phyloP scores from a whole-genome alignment of 805 yeast species.

The Kurtzmaniella cleridarum region DNA sequence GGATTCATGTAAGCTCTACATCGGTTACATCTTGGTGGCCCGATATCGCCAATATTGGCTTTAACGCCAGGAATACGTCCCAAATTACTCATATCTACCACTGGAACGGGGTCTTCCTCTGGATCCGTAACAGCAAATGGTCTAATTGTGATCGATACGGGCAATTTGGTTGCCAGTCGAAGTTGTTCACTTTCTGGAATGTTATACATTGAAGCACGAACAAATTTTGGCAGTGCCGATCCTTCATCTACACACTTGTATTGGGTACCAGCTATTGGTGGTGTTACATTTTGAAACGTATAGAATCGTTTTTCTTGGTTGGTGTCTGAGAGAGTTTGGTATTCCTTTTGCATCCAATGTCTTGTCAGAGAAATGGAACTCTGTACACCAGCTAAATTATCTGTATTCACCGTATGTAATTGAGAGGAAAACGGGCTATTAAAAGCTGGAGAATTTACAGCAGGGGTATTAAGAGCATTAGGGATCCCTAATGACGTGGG shows the following conservation, averaged over 20 bases:
- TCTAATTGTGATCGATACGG: constrained; percentile 72
- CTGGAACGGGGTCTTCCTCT: constrained; percentile 57
- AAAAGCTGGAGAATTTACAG: too few species aligned
- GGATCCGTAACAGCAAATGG: constrained; percentile 71
- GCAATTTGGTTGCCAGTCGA: constrained; percentile 65
- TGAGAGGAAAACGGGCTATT: too few species aligned
- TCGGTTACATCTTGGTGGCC: constrained; percentile 86
- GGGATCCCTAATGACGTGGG: too few species aligned
- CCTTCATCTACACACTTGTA: constrained; percentile 77
- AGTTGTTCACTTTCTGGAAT: constrained; percentile 72
- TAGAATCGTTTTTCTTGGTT: constrained; percentile 36
- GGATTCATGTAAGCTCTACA: constrained; percentile 92
- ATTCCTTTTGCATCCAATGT: constrained; percentile 18
- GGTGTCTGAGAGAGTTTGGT: constrained; percentile 7
- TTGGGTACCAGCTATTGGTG: constrained; percentile 78
- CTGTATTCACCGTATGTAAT: too few species aligned
- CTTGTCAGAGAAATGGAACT: constrained; percentile 10
- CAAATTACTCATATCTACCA: constrained; percentile 50
- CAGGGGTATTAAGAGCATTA: too few species aligned
- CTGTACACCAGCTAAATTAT: too few species aligned
- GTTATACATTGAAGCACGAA: constrained; percentile 75
- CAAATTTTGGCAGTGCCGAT: constrained; percentile 71
- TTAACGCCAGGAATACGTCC: constrained; percentile 15
- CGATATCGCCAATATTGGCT: constrained; percentile 30
- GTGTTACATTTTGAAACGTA: constrained; percentile 72